Evolutionary conservation across 352 stramenopile genomes (phyloP).

Genomic region (Globisporangium sylvaticum): DNA sequence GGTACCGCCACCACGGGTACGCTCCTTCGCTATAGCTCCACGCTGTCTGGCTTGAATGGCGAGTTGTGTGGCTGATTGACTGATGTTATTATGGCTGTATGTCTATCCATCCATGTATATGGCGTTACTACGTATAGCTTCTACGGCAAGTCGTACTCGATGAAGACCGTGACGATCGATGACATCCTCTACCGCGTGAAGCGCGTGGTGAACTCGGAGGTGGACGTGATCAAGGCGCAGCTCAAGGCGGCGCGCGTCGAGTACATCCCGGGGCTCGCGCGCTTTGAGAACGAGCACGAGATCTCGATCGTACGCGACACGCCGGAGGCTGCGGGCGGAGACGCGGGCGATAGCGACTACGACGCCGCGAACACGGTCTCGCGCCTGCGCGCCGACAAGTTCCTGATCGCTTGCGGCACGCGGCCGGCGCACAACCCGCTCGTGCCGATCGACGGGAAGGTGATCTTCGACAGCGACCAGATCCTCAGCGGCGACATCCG

Average conservation of each 20-base stretch:
- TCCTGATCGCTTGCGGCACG: conserved; percentile 84
- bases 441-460: conserved; percentile 81
- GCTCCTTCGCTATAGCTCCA: not conserved
- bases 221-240: conserved; percentile 80
- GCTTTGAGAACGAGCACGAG: conserved; percentile 74
- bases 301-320: conserved; percentile 57
- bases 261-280: conserved; percentile 62
- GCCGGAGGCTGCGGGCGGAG: conserved; percentile 1
- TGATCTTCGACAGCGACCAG: conserved; percentile 81
- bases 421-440: conserved; percentile 69
- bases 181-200: conserved; percentile 83
- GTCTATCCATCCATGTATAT: no score
- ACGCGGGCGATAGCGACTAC: conserved; percentile 8
- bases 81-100: no score
- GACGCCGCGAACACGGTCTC: conserved; percentile 31
- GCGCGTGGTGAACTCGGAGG: conserved; percentile 67
- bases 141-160: conserved; percentile 83
- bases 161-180: conserved; percentile 80
- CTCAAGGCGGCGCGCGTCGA: conserved; percentile 74
- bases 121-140: no score
- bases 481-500: conserved; percentile 69
- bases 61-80: not conserved
- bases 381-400: conserved; percentile 66
- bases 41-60: not conserved
- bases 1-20: conserved; percentile 84